Percentiles rank a stretch among this genome's conserved stretches.
These are phyloP conservation scores for Neocallimastix lanati DNA, from an alignment of 192 early-diverging fungal species.

Conservation along the genomic window DNA sequence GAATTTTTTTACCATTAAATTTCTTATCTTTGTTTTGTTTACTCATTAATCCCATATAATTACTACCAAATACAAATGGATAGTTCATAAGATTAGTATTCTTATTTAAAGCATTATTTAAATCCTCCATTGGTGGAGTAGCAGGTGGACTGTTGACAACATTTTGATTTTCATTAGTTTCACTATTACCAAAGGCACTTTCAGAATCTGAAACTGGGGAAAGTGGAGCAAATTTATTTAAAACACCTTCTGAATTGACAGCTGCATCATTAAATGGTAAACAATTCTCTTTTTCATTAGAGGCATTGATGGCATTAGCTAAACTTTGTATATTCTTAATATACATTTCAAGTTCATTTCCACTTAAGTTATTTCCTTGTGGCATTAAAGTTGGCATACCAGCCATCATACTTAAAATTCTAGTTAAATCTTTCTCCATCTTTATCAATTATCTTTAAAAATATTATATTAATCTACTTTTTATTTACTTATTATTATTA, in stretches of 20 bases:
- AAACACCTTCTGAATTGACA: too few species aligned
- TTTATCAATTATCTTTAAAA: too few species aligned
- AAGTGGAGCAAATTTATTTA: neutral
- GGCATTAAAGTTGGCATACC: neutral
- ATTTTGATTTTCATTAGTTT: neutral
- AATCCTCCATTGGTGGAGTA: neutral
- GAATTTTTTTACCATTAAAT: neutral
- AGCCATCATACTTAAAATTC: neutral
- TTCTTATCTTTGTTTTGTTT: neutral
- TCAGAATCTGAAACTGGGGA: neutral
- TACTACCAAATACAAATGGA: neutral
- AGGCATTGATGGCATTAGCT: neutral
- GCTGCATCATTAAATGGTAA: too few species aligned
- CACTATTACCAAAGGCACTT: neutral
- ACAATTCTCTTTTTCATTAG: neutral
- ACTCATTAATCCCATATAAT: neutral
- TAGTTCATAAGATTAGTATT: too few species aligned
- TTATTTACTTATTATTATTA: too few species aligned
- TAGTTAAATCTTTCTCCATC: neutral
- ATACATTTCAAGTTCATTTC: neutral
- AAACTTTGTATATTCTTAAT: neutral
- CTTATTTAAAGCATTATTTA: neutral
- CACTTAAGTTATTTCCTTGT: neutral
- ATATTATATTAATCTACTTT: too few species aligned
- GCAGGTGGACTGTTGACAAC: neutral